Conservation (phyloP, 345 rosid species). For the Viola odorata region DNA sequence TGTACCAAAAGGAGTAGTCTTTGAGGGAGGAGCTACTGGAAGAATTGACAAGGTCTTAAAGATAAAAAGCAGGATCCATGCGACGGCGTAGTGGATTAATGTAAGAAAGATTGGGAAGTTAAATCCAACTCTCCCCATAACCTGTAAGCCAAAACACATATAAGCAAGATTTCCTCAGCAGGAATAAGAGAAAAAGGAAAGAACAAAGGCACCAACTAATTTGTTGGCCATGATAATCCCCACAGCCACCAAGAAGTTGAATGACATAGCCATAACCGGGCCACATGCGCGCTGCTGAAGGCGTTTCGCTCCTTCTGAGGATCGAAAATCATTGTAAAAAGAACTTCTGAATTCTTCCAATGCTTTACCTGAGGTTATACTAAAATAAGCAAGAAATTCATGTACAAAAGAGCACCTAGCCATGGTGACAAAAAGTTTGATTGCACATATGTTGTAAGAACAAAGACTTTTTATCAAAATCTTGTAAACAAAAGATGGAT, state of each 20-base stretch:
- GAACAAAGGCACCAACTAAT: constrained; percentile 33
- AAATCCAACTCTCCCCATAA: constrained; percentile 83
- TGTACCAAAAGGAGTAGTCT: constrained; percentile 76
- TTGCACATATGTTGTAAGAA: too few species aligned
- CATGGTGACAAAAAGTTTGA: background rate
- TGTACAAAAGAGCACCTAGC: background rate
- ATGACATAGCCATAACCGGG: constrained; percentile 75
- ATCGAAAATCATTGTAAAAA: constrained; percentile 73
- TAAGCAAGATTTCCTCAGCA: background rate
- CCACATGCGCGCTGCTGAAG: constrained; percentile 84
- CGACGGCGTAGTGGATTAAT: constrained; percentile 64
- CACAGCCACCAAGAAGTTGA: constrained; percentile 83
- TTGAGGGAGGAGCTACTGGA: constrained; percentile 81
- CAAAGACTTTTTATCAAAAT: too few species aligned
- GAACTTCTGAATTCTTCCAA: constrained; percentile 81
- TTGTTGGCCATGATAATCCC: constrained; percentile 84
- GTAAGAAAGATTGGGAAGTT: constrained; percentile 81
- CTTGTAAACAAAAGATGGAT: too few species aligned
- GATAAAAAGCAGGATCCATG: constrained; percentile 80
- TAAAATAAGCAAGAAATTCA: constrained; percentile 4
- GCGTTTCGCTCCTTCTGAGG: constrained; percentile 82
- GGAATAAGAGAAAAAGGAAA: background rate
- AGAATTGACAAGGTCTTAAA: constrained; percentile 63
- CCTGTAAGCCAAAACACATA: constrained; percentile 31
- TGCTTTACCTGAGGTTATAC: constrained; percentile 50